These are phyloP conservation scores for Novymonas esmeraldas DNA, from an alignment of 208 protist species.

Conservation along the genomic window DNA sequence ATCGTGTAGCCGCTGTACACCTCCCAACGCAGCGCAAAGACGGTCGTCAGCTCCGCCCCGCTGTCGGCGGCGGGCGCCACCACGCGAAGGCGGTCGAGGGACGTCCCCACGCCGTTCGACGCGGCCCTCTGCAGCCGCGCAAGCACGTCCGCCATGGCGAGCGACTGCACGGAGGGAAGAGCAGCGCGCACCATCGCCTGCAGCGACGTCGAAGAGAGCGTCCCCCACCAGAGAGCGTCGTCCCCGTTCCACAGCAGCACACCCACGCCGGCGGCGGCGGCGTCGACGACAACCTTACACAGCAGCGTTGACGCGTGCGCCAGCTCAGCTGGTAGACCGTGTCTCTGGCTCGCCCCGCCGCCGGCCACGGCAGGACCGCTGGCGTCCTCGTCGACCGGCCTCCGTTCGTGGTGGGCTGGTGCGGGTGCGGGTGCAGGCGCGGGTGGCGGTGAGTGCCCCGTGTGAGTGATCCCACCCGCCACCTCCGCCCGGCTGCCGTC, in stretches of 20 bases:
- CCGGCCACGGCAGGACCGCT: too few species aligned
- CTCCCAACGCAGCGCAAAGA: background rate
- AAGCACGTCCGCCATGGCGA: background rate
- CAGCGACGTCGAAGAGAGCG: background rate
- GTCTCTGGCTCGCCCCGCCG: too few species aligned
- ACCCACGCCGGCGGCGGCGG: background rate
- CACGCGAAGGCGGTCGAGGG: background rate
- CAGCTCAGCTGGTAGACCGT: background rate
- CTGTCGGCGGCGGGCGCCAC: background rate
- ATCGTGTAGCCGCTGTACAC: background rate
- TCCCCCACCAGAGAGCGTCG: background rate
- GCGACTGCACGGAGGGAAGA: background rate
- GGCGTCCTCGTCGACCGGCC: too few species aligned
- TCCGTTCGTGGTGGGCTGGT: too few species aligned
- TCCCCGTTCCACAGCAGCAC: background rate
- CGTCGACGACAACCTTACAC: background rate
- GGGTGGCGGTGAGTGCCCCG: too few species aligned
- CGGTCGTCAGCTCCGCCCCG: background rate
- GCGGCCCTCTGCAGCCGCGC: background rate
- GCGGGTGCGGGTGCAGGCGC: too few species aligned
- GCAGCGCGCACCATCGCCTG: background rate
- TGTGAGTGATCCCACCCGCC: too few species aligned
- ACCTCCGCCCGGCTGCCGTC: too few species aligned
- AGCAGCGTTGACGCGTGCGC: background rate
- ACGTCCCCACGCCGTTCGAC: background rate